A percentile compares a stretch with the other conserved stretches of the same genome.
phyloP scores from a whole-genome alignment of 495 filamentous ascomycete species.

The Annulohypoxylon nitens region DNA sequence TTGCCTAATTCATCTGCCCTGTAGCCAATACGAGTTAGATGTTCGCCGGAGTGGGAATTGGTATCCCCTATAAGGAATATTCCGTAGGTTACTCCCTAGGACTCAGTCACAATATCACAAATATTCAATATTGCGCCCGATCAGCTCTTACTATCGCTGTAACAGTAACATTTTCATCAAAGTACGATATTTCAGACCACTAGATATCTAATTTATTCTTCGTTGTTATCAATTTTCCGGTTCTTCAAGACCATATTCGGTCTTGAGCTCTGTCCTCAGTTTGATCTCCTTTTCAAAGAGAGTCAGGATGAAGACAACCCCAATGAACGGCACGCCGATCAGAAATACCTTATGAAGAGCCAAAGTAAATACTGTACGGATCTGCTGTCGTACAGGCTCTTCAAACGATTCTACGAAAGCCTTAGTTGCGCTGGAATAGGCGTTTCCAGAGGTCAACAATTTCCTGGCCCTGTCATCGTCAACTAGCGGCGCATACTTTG shows the following conservation, averaged over 20 bases:
- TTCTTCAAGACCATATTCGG: slow-evolving; percentile 50
- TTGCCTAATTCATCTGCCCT: slow-evolving; percentile 13
- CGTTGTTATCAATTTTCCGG: slow-evolving; percentile 6
- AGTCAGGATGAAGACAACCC: slow-evolving; percentile 44
- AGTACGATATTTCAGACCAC: not conserved
- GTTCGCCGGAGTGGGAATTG: not conserved
- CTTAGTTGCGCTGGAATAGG: slow-evolving; percentile 50
- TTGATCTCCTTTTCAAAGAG: slow-evolving; percentile 48
- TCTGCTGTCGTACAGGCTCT: slow-evolving; percentile 39
- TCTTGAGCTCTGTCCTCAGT: slow-evolving; percentile 49
- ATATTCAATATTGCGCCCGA: not conserved
- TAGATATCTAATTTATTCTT: not conserved
- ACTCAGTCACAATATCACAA: not conserved
- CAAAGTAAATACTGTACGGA: slow-evolving; percentile 43
- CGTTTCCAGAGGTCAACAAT: slow-evolving; percentile 39
- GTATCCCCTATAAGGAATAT: not conserved
- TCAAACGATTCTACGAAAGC: slow-evolving; percentile 47
- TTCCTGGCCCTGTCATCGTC: slow-evolving; percentile 41
- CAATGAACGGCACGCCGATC: slow-evolving; percentile 49
- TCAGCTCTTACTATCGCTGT: not conserved
- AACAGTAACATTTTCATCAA: not conserved
- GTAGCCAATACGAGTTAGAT: slow-evolving; percentile 3
- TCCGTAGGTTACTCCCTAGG: not conserved
- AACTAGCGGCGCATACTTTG: slow-evolving; percentile 39
- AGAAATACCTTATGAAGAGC: slow-evolving; percentile 49